phyloP scores from a whole-genome alignment of 345 rosid genomes.

The Arabidopsis arenosa region DNA sequence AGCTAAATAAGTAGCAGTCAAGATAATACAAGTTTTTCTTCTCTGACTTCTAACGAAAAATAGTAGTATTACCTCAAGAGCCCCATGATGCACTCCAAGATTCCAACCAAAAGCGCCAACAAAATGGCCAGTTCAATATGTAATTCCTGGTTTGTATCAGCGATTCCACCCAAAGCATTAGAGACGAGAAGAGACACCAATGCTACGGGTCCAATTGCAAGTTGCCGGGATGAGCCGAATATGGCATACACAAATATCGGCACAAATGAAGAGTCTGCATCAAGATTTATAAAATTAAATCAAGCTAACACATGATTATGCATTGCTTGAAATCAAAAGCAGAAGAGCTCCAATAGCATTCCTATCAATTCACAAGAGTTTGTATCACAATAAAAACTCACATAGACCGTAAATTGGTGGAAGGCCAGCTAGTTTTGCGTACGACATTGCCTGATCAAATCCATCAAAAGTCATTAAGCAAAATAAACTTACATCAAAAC shows the following conservation, averaged over 20 bases:
- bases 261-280: constrained; percentile 86
- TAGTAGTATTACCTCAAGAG: constrained; percentile 69
- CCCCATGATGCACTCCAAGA: constrained; percentile 92
- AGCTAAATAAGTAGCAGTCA: neutral
- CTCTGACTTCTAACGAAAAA: neutral
- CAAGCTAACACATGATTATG: neutral
- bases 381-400: constrained; percentile 56
- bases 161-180: constrained; percentile 74
- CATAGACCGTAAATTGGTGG: constrained; percentile 90
- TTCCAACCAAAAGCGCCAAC: constrained; percentile 92
- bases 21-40: neutral
- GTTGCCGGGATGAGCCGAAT: constrained; percentile 97
- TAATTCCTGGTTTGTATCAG: constrained; percentile 66
- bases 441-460: constrained; percentile 92
- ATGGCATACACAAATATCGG: constrained; percentile 88
- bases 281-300: constrained; percentile 40
- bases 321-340: neutral
- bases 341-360: neutral
- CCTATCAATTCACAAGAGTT: constrained; percentile 12
- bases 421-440: constrained; percentile 98
- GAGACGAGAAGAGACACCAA: constrained; percentile 98
- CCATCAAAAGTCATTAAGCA: constrained; percentile 38
- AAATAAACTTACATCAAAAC: neutral
- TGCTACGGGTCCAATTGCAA: constrained; percentile 99
- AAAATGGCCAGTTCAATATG: constrained; percentile 93